Evolutionary conservation across 768 basidiomycete genomes (phyloP), one percentile per base, ranked within the genome.

Genomic region (Xanthoconium stramineum): DNA sequence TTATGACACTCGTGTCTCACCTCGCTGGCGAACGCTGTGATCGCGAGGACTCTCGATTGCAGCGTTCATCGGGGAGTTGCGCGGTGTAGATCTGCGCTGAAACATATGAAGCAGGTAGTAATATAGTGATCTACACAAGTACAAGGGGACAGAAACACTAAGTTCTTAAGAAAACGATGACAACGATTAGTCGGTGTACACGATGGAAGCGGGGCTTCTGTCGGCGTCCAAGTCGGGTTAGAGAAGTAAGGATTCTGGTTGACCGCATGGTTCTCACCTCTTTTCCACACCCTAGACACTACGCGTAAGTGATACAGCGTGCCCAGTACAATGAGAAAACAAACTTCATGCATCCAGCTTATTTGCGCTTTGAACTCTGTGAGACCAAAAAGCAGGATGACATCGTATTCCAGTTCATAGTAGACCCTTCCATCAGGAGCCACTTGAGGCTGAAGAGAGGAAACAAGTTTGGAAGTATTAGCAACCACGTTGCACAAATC

Each of bases 281-380:
- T 50, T 55, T 20, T 65, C 65, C 20, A 56, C 59, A 15, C 65
- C 64, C 65, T 65, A 37, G 11, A 33, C 7, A 20, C 5, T 2
- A 17, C 32, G 24, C 24, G 52, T 63, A 10, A 55, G 30, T 40
- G 3, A 53, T 14, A 35, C 19, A 20, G n/a, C 12, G 29, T 17
- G 9, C 36, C 29, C 28, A 6, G 17, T 3, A n/a, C 6, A 9
- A 43, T 20, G 17, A 38, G 5, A 35, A 29, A 38, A 49, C 58
- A 33, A 4, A 66, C 65, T 51, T 29, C 39, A 7, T 79, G 71
- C 15, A 61, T 64, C 80, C 80, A 81, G 2, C 69, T 63, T 28
- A 79, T 70, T 37, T 79, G 74, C 0, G 77, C 79, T 56, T 77
- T 75, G 24, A 80, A 56, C 45, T 81, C 80, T 0, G 78, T 76